Conservation (phyloP, 2,329 filamentous ascomycete genomes). For the Tympanopsis confertula region DNA sequence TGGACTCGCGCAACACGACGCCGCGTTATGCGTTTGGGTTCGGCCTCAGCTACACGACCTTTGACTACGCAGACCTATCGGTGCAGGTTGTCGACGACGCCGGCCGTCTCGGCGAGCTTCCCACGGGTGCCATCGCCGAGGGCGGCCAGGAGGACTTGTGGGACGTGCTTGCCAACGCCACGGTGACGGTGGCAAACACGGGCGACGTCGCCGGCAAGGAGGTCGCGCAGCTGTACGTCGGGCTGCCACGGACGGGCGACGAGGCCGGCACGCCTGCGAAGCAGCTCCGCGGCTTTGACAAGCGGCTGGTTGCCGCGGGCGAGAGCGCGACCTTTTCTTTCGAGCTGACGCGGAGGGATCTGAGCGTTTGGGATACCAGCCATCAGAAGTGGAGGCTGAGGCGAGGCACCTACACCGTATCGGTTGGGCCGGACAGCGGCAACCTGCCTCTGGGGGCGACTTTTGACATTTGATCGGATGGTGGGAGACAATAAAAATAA, state of each 20-base stretch:
- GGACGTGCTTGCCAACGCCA: conserved; percentile 28
- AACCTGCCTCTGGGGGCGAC: conserved; percentile 26
- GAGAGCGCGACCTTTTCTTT: conserved; percentile 33
- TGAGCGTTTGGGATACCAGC: conserved; percentile 54
- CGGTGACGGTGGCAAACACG: conserved; percentile 26
- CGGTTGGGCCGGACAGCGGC: conserved; percentile 34
- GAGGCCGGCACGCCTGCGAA: conserved; percentile 26
- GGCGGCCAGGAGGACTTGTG: conserved; percentile 31
- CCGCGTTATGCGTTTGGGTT: conserved; percentile 45
- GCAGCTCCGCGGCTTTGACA: conserved; percentile 58
- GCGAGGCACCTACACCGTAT: conserved; percentile 28
- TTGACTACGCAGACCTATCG: conserved; percentile 29
- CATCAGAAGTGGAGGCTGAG: conserved; percentile 48
- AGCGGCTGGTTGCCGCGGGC: conserved; percentile 35
- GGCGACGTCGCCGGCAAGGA: conserved; percentile 29
- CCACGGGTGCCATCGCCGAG: conserved; percentile 23
- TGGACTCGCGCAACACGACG: conserved; percentile 32
- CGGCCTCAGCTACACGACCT: conserved; percentile 43
- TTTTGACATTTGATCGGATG: conserved; percentile 17
- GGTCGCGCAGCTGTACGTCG: conserved; percentile 35
- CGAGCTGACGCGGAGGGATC: conserved; percentile 45
- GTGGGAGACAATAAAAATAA: neutral
- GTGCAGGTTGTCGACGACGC: conserved; percentile 17
- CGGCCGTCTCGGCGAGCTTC: conserved; percentile 17
- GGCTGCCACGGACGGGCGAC: conserved; percentile 21